Conservation (phyloP, 2,329 filamentous ascomycete species). For the Neonectria coccinea region DNA sequence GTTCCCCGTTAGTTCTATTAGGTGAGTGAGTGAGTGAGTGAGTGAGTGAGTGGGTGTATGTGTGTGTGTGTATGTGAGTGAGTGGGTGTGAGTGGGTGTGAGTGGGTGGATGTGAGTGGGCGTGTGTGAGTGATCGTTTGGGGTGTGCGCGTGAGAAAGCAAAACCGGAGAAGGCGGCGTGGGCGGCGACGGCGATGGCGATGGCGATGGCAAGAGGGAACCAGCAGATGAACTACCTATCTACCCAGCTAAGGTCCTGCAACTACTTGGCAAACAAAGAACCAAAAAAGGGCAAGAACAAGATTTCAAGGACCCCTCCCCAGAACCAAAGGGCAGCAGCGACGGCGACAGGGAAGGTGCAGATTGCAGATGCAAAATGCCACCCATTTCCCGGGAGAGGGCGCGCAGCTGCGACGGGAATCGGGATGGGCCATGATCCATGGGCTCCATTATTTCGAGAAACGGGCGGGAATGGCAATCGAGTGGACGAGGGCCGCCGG, state of each 20-base stretch:
- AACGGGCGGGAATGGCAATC: conserved; percentile 37
- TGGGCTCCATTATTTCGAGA: conserved; percentile 18
- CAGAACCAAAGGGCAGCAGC: conserved; percentile 6
- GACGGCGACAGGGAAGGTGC: conserved; percentile 9
- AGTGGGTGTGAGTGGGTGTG: background rate
- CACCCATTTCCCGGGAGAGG: conserved; percentile 17
- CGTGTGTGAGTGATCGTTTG: background rate
- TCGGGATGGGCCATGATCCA: conserved; percentile 6
- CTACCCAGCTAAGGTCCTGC: too few relatives aligned
- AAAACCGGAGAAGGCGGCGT: background rate
- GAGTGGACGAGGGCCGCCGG: conserved; percentile 44
- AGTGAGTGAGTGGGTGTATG: conserved; percentile 9
- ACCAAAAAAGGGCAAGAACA: background rate
- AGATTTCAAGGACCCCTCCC: conserved; percentile 7
- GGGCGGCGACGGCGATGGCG: conserved; percentile 8
- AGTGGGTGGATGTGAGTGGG: background rate
- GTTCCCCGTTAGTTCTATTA: conserved; percentile 14
- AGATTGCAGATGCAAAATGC: conserved; percentile 20
- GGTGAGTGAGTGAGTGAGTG: conserved; percentile 8
- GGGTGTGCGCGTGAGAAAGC: background rate
- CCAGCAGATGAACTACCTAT: conserved; percentile 8
- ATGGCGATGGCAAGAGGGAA: conserved; percentile 17
- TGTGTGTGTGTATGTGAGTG: background rate
- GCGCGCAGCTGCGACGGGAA: conserved; percentile 18
- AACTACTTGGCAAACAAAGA: background rate